Evolutionary conservation across 1,284 basidiomycete genomes (phyloP), one percentile per base, ranked within the genome.

Genomic region (Ustilago bromivora): DNA sequence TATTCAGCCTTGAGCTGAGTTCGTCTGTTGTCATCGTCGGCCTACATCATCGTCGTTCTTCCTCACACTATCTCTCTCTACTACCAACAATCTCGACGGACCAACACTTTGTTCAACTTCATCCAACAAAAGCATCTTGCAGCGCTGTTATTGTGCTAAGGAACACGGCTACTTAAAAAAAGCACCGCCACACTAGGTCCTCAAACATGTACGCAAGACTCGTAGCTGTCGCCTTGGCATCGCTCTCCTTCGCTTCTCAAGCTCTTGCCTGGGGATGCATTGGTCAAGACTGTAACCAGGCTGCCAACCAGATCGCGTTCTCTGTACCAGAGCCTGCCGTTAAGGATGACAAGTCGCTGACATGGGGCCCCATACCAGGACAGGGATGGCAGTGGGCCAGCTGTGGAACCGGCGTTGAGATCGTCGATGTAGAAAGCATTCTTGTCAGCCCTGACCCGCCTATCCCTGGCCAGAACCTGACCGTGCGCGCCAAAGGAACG

Each of bases 401-500:
- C 66, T 85, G 84, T 43, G 82, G 77, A n/a, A 57, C 63, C 5
- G 74, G 67, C 3, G 69, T 71, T 19, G 76, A 82, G 49, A 61
- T 76, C 9, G 76, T 85, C 17, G 57, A 70, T 17, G 72, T 85
- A 19, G 68, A 82, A 31, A 71, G 68, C 57, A 82, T 86, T 57
- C 62, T 71, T 31, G 79, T 84, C 53, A 64, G 55, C 31, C 84
- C 84, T 5, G 84, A 86, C 52, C 81, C 83, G n/a, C 84, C 84
- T n/a, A 56, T 75, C 38, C 72, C 76, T 4, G 84, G 84, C 15
- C 74, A 80, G 57, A 84, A 85, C 61, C 73, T 86, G 52, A 86
- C 84, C 17, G 73, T 86, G 17, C 68, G 57, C 15, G 84, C 79
- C 17, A 79, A 72, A 49, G 84, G 83, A 38, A 72, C 71, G 32